These are phyloP conservation scores for Verticillium nubilum DNA, from an alignment of 2,329 filamentous ascomycete species.

Conservation along the genomic window DNA sequence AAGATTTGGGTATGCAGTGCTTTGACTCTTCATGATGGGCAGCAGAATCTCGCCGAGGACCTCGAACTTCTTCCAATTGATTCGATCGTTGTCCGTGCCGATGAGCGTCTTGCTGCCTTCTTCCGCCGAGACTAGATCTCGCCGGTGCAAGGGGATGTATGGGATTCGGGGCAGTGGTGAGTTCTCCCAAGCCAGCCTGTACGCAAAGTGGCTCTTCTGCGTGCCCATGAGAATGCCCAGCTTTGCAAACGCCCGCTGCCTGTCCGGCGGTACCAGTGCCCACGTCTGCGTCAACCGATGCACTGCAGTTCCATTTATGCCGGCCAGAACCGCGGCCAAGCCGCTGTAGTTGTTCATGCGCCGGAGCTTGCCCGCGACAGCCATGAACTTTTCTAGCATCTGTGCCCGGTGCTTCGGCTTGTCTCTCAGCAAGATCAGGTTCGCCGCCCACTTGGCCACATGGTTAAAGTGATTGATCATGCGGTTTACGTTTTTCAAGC, in stretches of 20 bases:
- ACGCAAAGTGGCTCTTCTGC: constrained; percentile 87
- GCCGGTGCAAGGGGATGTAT: constrained; percentile 82
- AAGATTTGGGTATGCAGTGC: constrained; percentile 71
- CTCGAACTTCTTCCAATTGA: constrained; percentile 99
- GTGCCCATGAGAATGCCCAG: constrained; percentile 90
- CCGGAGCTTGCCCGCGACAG: constrained; percentile 76
- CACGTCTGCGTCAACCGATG: constrained; percentile 78
- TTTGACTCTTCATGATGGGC: constrained; percentile 87
- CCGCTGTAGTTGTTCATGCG: constrained; percentile 97
- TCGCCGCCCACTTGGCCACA: constrained; percentile 74
- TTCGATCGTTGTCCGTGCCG: constrained; percentile 63
- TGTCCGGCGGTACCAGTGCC: constrained; percentile 63
- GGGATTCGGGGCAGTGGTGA: constrained; percentile 85
- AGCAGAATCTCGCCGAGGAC: constrained; percentile 89
- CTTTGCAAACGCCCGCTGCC: constrained; percentile 80
- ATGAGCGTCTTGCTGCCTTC: constrained; percentile 90
- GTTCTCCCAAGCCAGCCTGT: constrained; percentile 97
- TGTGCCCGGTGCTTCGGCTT: constrained; percentile 92
- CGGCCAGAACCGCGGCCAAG: constrained; percentile 87
- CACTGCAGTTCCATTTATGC: constrained; percentile 82
- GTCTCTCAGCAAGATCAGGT: constrained; percentile 81
- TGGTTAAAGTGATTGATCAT: constrained; percentile 95
- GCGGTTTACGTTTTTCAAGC: constrained; percentile 80
- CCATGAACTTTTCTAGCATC: constrained; percentile 95
- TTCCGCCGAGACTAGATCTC: constrained; percentile 87